phyloP scores from a whole-genome alignment of 1,284 basidiomycete genomes.

The Pterulicium gracile region DNA sequence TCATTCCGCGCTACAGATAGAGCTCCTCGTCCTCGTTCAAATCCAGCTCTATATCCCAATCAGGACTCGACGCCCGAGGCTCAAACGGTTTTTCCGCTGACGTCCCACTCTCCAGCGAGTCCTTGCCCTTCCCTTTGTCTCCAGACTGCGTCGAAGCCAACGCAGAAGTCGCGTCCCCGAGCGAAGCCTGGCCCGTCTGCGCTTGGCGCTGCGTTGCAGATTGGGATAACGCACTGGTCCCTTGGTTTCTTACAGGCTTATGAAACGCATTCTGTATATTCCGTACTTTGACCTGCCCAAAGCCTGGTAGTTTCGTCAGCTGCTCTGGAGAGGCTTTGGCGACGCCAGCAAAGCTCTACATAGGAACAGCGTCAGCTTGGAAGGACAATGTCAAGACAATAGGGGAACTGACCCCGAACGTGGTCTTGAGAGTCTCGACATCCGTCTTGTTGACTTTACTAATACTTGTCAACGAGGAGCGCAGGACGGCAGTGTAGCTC shows the following conservation, averaged over 20 bases:
- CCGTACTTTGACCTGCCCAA: conserved; percentile 91
- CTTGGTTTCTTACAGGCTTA: conserved; percentile 60
- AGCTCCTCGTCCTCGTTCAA: conserved; percentile 19
- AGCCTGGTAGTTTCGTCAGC: conserved; percentile 79
- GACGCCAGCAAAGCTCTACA: conserved; percentile 77
- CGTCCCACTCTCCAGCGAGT: conserved; percentile 6
- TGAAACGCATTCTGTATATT: conserved; percentile 72
- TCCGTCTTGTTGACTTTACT: conserved; percentile 97
- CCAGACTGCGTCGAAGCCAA: not conserved
- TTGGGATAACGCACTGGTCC: conserved; percentile 38
- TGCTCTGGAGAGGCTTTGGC: conserved; percentile 64
- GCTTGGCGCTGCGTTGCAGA: conserved; percentile 17
- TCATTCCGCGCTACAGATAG: too few species aligned
- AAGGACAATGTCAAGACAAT: not conserved
- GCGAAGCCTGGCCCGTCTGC: conserved; percentile 1
- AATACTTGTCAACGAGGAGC: conserved; percentile 82
- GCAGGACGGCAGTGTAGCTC: conserved; percentile 75
- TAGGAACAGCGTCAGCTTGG: conserved; percentile 7
- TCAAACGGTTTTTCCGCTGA: not conserved
- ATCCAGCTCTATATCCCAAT: conserved; percentile 38
- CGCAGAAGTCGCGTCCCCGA: conserved; percentile 10
- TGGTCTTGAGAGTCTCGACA: conserved; percentile 84
- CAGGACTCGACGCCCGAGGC: conserved; percentile 17
- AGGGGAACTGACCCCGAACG: conserved; percentile 72
- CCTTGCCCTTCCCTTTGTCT: conserved; percentile 6